Conservation (phyloP, 1,284 basidiomycete species). For the Ceratorhiza oryzae-sativae region DNA sequence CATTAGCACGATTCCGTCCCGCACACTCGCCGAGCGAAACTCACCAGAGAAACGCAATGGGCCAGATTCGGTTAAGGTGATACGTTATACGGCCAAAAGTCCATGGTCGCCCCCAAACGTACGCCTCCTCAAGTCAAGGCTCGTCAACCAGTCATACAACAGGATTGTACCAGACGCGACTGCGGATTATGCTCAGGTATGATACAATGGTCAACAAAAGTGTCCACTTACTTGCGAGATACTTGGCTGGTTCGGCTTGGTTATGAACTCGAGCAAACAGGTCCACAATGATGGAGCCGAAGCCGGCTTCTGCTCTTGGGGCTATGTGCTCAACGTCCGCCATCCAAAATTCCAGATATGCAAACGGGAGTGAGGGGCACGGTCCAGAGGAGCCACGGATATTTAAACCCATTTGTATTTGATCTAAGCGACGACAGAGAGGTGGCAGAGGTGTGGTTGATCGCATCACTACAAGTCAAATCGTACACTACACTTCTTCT, state of each 20-base stretch:
- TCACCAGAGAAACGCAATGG: conserved; percentile 13
- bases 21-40: neutral
- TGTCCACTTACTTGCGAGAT: neutral
- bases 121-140: neutral
- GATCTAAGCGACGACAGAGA: neutral
- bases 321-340: neutral
- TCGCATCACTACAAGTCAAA: too few relatives aligned
- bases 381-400: neutral
- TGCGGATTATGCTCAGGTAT: neutral
- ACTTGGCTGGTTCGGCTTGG: neutral
- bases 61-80: conserved; percentile 19
- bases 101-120: conserved; percentile 17
- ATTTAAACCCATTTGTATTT: neutral
- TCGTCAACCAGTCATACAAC: conserved; percentile 5
- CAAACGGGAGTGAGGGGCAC: neutral
- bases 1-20: neutral
- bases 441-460: too few relatives aligned
- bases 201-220: neutral
- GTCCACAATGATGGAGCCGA: neutral
- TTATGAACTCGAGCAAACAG: neutral
- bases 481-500: too few relatives aligned
- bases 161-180: conserved; percentile 12
- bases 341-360: neutral
- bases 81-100: conserved; percentile 7
- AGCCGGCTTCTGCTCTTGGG: neutral